These are phyloP conservation scores for Linaria vulgaris DNA, from an alignment of 257 asterid genomes.

Conservation along the genomic window DNA sequence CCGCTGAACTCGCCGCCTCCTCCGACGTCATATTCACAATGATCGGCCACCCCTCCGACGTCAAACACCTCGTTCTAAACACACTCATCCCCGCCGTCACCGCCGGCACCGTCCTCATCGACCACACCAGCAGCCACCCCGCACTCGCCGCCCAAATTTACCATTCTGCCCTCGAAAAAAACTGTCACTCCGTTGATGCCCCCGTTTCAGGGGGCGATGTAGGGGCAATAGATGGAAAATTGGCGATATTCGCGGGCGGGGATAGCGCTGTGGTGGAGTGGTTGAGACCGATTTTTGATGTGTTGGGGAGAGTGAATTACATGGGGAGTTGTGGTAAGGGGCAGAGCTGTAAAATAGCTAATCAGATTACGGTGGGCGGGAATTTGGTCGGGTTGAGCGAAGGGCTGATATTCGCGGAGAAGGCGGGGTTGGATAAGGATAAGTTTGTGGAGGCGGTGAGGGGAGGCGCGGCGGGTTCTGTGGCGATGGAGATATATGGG, in stretches of 20 bases:
- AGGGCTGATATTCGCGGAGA: slow-evolving; percentile 77
- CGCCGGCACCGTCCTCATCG: slow-evolving; percentile 56
- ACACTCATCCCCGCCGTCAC: slow-evolving; percentile 47
- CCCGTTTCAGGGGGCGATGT: slow-evolving; percentile 89
- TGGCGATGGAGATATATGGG: slow-evolving; percentile 84
- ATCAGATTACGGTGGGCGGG: slow-evolving; percentile 70
- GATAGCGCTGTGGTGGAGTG: slow-evolving; percentile 57
- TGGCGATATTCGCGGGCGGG: slow-evolving; percentile 79
- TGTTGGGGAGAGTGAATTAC: slow-evolving; percentile 59
- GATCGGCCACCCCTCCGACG: slow-evolving; percentile 93
- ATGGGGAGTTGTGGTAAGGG: slow-evolving; percentile 83
- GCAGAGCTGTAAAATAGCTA: slow-evolving; percentile 79
- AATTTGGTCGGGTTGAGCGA: slow-evolving; percentile 78
- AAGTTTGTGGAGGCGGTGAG: slow-evolving; percentile 69
- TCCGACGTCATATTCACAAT: slow-evolving; percentile 71
- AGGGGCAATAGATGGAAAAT: slow-evolving; percentile 71
- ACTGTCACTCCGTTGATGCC: slow-evolving; percentile 62
- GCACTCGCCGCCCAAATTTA: slow-evolving; percentile 51
- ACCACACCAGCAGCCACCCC: slow-evolving; percentile 84
- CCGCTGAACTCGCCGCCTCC: slow-evolving; percentile 44
- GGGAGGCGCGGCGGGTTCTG: slow-evolving; percentile 86
- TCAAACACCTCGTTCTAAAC: slow-evolving; percentile 54
- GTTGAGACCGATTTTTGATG: slow-evolving; percentile 67
- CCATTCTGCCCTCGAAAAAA: slow-evolving; percentile 42
- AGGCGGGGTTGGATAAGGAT: slow-evolving; percentile 64